These are phyloP conservation scores for Knoxdaviesia capensis DNA, from an alignment of 2,329 filamentous ascomycete genomes.

Conservation along the genomic window DNA sequence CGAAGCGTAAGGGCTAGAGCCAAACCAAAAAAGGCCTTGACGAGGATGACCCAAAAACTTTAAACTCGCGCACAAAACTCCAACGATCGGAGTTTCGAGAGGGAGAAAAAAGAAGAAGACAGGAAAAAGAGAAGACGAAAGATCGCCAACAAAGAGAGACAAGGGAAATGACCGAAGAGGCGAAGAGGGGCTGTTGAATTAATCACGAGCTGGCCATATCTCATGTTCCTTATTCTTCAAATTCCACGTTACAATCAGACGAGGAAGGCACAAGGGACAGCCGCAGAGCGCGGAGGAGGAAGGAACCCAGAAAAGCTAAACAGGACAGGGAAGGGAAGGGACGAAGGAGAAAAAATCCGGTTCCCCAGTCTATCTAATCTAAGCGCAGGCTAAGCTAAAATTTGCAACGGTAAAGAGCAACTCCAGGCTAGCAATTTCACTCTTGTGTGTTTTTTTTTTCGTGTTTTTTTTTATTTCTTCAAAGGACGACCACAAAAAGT, in stretches of 20 bases:
- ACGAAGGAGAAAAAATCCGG: neutral
- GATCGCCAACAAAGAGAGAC: neutral
- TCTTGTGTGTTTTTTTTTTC: too few species aligned
- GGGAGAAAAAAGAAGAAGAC: neutral
- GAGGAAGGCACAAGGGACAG: neutral
- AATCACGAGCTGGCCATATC: neutral
- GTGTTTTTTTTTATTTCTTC: too few species aligned
- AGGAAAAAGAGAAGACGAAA: neutral
- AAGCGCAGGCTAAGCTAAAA: too few species aligned
- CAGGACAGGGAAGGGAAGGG: neutral
- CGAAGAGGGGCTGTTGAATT: neutral
- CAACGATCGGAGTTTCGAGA: neutral
- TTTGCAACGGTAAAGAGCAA: too few species aligned
- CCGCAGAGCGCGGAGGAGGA: neutral
- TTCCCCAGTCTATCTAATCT: too few species aligned
- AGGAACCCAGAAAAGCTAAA: neutral
- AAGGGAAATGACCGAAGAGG: neutral
- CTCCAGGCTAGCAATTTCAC: too few species aligned
- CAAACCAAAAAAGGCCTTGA: neutral
- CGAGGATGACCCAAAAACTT: neutral
- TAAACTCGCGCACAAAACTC: neutral
- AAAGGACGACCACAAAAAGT: too few species aligned
- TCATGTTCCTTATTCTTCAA: neutral
- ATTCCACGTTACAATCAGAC: neutral
- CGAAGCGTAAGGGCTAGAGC: neutral